phyloP scores from a whole-genome alignment of 345 rosid genomes.

The Psidium friedrichsthalianum region DNA sequence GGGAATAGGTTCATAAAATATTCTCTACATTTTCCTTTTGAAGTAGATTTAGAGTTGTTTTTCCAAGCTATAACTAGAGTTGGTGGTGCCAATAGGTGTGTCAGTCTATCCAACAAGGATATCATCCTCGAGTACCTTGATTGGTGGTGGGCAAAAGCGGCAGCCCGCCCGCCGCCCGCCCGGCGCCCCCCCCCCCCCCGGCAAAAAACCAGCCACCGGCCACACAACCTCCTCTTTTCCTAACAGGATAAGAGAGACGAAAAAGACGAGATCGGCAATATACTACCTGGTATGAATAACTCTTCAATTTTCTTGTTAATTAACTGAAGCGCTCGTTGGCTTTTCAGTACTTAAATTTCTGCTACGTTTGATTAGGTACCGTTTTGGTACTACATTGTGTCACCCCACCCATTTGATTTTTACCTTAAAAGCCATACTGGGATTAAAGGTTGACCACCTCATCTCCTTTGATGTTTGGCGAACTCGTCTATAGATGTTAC shows the following conservation, averaged over 20 bases:
- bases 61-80: slow-evolving; percentile 3
- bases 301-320: neutral
- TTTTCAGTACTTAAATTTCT: neutral
- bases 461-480: no score
- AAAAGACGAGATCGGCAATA: slow-evolving; percentile 58
- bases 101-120: slow-evolving; percentile 28
- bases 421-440: slow-evolving; percentile 77
- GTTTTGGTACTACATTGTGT: slow-evolving; percentile 61
- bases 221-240: slow-evolving; percentile 79
- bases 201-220: no score
- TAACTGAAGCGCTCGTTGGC: neutral
- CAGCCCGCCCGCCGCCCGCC: no score
- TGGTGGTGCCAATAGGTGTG: slow-evolving; percentile 35
- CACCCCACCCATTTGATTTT: slow-evolving; percentile 68
- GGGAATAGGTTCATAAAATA: no score
- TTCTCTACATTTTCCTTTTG: no score
- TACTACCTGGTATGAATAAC: slow-evolving; percentile 43
- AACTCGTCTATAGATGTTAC: no score
- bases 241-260: slow-evolving; percentile 12
- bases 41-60: no score
- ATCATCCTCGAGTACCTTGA: slow-evolving; percentile 55
- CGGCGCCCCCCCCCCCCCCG: no score
- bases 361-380: slow-evolving; percentile 31
- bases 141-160: slow-evolving; percentile 67
- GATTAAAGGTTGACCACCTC: slow-evolving; percentile 39